Conservation (phyloP, 164 flowering plant species). For the Warburgia ugandensis region DNA sequence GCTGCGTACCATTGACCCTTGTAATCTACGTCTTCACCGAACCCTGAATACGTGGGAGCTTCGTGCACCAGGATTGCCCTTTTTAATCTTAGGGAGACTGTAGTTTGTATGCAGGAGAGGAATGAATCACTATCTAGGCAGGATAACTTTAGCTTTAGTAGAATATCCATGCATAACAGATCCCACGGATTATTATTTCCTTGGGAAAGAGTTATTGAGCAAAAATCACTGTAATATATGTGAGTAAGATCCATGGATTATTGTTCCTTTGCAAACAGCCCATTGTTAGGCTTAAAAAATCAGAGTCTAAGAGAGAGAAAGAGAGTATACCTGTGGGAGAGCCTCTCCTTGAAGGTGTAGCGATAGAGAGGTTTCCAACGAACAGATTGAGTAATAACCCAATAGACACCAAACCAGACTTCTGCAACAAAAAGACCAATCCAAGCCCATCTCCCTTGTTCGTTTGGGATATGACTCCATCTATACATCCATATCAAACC, state of each 20-base stretch:
- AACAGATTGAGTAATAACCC: constrained; percentile 21
- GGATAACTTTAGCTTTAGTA: not conserved
- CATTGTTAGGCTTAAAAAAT: not conserved
- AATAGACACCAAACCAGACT: constrained; percentile 35
- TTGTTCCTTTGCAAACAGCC: not conserved
- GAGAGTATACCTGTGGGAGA: constrained; percentile 27
- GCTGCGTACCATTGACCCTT: no score
- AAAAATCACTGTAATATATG: no score
- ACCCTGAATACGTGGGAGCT: no score
- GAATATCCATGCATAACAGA: not conserved
- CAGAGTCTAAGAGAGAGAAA: not conserved
- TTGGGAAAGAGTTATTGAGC: not conserved
- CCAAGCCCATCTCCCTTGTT: constrained; percentile 25
- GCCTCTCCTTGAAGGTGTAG: constrained; percentile 31
- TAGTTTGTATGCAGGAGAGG: no score
- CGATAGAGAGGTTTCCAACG: constrained; percentile 30
- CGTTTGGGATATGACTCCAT: constrained; percentile 15
- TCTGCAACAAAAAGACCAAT: constrained; percentile 27
- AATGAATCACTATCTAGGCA: no score
- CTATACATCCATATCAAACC: constrained; percentile 25
- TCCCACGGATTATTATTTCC: not conserved
- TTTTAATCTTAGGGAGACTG: no score
- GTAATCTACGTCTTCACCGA: no score
- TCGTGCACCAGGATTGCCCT: no score
- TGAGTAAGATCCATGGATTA: not conserved